Conservation (phyloP, 179 eudicot species). For the Silene vulgaris region DNA sequence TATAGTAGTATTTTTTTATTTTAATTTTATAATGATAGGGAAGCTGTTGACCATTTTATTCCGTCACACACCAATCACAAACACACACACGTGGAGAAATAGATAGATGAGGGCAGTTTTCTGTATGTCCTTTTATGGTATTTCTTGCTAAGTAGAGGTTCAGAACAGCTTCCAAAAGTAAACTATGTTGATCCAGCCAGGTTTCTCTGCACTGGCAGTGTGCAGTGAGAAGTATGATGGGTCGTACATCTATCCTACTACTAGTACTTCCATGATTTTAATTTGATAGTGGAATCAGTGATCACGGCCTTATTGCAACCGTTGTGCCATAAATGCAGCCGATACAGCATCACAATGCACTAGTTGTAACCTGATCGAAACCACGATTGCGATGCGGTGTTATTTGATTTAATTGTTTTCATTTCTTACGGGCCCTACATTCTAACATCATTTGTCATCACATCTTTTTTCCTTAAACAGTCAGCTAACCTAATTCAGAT, state of each 20-base stretch:
- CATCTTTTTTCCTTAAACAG: background rate
- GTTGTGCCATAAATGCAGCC: background rate
- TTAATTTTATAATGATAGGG: conserved; percentile 26
- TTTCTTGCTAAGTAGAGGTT: conserved; percentile 37
- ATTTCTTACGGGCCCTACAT: background rate
- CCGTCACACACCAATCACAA: conserved; percentile 18
- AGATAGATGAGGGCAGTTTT: conserved; percentile 3
- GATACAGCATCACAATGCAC: background rate
- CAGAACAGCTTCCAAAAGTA: conserved; percentile 72
- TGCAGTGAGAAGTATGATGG: conserved; percentile 99
- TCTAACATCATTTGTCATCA: background rate
- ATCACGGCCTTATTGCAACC: background rate
- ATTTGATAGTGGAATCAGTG: background rate
- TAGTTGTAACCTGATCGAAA: background rate
- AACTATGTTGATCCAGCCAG: conserved; percentile 73
- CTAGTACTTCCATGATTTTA: background rate
- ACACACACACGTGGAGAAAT: conserved; percentile 16
- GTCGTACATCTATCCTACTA: conserved; percentile 39
- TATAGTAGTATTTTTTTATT: background rate
- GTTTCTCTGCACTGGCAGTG: conserved; percentile 99
- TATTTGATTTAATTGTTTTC: background rate
- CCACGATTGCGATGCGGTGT: background rate
- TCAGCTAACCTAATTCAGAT: background rate
- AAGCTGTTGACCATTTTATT: conserved; percentile 45
- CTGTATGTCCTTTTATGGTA: conserved; percentile 30